Base-by-base conservation (phyloP, 2,329 filamentous ascomycete genomes). In the Zarea fungicola region DNA sequence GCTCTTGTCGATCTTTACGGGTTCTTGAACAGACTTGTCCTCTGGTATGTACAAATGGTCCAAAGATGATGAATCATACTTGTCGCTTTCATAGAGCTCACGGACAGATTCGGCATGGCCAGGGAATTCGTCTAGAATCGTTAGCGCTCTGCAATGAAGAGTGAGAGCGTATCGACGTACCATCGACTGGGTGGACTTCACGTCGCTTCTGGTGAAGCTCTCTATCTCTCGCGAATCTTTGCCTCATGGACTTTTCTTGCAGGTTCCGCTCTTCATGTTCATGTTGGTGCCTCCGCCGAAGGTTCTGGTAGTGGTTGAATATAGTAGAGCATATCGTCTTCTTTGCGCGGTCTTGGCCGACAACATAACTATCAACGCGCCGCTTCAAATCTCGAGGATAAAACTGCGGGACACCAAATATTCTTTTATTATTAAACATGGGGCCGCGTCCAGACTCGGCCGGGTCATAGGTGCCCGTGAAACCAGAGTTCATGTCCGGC, bases 261-360 rank as follows among this genome's bases (percentile, higher is more conserved):
- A 69, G 57, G 39, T 74, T 74, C 44, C 72, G 70, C 47, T 83
- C 78, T 51, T 77, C 72, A 22, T 88, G 81, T 59, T 96, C 90
- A 48, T 91, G 83, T 56, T 93, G 81, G 51, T 85, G 81, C 42
- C 89, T 76, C 60, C 89, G 79, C 21, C 91, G 84, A 52, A 96
- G 80, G 40, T 88, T 82, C 67, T 96, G 89, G 63, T 97, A 96
- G 65, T 99, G 93, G 62, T 97, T 96, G 72, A 95, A 96, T 23
- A 99, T 87, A 6, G 92, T 90, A 4, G 92, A 85, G 55, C 89
- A 93, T 55, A 97, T 83, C 13, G 91, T 88, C 67, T 95, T 95
- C 75, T 99, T 93, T 14, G 93, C 90, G 52, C 89, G 83, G 56
- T 96, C 89, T 67, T 99, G 93, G 34, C 92, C 93, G 4, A 99